These are phyloP conservation scores for Mycena olivaceomarginata DNA, from an alignment of 768 basidiomycete genomes.

Conservation along the genomic window DNA sequence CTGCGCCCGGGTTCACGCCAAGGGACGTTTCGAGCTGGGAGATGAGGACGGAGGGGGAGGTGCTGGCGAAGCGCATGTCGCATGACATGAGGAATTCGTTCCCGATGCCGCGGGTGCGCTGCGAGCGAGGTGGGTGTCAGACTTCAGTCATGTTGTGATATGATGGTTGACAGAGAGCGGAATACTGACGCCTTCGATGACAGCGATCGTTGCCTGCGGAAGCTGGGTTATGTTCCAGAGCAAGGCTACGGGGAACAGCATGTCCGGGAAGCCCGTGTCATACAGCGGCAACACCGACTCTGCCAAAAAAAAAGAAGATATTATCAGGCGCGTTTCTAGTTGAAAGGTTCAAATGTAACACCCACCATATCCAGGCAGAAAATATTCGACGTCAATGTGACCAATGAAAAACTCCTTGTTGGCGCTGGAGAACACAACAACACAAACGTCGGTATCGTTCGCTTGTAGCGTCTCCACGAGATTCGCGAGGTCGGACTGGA, in stretches of 20 bases:
- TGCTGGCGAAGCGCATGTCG: conserved; percentile 15
- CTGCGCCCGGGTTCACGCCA: conserved; percentile 32
- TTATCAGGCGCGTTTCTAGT: too few species aligned
- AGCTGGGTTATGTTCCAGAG: conserved; percentile 15
- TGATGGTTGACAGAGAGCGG: neutral
- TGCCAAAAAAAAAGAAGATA: neutral
- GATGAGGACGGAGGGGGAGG: conserved; percentile 22
- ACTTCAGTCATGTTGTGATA: too few species aligned
- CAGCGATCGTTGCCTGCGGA: conserved; percentile 32
- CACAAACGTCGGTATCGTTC: conserved; percentile 21
- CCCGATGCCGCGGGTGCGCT: conserved; percentile 34
- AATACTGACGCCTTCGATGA: conserved; percentile 27
- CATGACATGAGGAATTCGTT: conserved; percentile 29
- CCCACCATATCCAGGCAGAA: conserved; percentile 19
- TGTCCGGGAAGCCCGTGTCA: conserved; percentile 21
- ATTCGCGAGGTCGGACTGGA: conserved; percentile 27
- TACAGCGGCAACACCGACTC: conserved; percentile 16
- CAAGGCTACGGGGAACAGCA: conserved; percentile 31
- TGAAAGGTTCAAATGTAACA: neutral
- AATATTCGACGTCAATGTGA: conserved; percentile 27
- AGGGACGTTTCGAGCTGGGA: conserved; percentile 26
- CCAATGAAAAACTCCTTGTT: conserved; percentile 15
- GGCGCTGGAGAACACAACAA: too few species aligned
- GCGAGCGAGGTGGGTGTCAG: neutral
- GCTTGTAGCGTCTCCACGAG: conserved; percentile 25